Evolutionary conservation across 1,284 basidiomycete genomes (phyloP).

Genomic region (Marasmius sp.): DNA sequence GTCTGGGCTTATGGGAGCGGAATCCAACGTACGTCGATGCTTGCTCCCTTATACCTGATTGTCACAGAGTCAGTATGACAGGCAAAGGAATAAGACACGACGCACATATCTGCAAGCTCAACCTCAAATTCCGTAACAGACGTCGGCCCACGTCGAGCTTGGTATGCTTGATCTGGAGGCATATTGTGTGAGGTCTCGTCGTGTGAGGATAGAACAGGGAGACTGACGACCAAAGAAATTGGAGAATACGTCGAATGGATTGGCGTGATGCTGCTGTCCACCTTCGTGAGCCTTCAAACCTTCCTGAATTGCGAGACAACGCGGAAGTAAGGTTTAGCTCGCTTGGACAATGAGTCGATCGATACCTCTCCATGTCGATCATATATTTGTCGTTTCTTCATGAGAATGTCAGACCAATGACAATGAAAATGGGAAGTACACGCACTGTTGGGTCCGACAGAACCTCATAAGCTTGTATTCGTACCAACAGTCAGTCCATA

Average conservation of each 20-base stretch:
- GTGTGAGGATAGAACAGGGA: not conserved
- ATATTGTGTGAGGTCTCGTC: conserved; percentile 12
- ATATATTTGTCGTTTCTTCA: conserved; percentile 86
- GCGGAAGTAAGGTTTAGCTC: not conserved
- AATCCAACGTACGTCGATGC: conserved; percentile 66
- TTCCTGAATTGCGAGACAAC: conserved; percentile 46
- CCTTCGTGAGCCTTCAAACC: conserved; percentile 87
- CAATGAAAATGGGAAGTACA: not conserved
- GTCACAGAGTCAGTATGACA: conserved; percentile 11
- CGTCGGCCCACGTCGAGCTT: conserved; percentile 80
- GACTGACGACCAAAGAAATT: conserved; percentile 82
- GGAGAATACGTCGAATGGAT: conserved; percentile 93
- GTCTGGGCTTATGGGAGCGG: not conserved
- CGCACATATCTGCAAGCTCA: conserved; percentile 79
- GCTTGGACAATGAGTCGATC: not conserved
- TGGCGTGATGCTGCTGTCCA: conserved; percentile 65
- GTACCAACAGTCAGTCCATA: conserved; percentile 1
- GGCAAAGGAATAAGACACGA: conserved; percentile 4
- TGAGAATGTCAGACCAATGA: not conserved
- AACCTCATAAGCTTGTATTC: conserved; percentile 81
- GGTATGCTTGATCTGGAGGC: conserved; percentile 46
- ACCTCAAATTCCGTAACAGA: conserved; percentile 88
- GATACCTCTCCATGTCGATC: conserved; percentile 87
- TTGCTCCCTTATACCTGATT: conserved; percentile 73
- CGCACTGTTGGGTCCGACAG: conserved; percentile 78